A percentile compares a stretch with the other conserved stretches of the same genome.
Evolutionary conservation across 176 grass and related monocot genomes (phyloP).

Genomic region (Hordeum vulgare): MorexV3_pseudomolecules_assembly NC_058524.1:517848164-517848663

Average conservation of each 20-base stretch:
- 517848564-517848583: too few relatives aligned
- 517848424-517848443: neutral
- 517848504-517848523: neutral
- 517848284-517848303: too few relatives aligned
- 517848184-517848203: too few relatives aligned
- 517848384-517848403: neutral
- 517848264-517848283: neutral
- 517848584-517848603: too few relatives aligned
- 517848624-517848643: too few relatives aligned
- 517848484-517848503: neutral
- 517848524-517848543: too few relatives aligned
- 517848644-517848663: slow-evolving; percentile 35
- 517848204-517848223: too few relatives aligned
- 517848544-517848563: too few relatives aligned
- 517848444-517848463: neutral
- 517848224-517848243: neutral
- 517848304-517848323: neutral
- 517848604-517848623: too few relatives aligned
- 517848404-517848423: neutral
- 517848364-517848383: neutral
- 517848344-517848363: neutral
- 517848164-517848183: too few relatives aligned
- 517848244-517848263: neutral
- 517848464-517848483: neutral
- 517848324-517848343: neutral